Evolutionary conservation across 805 yeast species (phyloP).

Genomic region (Cyberlindnera lachancei): DNA sequence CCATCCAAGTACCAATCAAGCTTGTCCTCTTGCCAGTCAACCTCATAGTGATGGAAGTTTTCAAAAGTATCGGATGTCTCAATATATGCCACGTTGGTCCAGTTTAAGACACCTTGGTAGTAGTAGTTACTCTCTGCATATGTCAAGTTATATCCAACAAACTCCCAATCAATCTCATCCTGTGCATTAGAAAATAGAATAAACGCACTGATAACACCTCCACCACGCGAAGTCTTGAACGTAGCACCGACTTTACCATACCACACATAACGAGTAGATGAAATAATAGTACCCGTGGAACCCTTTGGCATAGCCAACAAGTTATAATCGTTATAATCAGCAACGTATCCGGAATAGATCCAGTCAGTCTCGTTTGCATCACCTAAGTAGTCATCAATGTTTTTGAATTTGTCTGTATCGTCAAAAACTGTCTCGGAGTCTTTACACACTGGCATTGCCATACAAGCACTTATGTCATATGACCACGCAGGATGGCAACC

Average conservation of each 20-base stretch:
- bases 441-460: slow-evolving; percentile 78
- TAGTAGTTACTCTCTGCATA: slow-evolving; percentile 74
- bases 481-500: slow-evolving; percentile 68
- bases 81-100: slow-evolving; percentile 45
- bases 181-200: slow-evolving; percentile 76
- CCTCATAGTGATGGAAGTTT: slow-evolving; percentile 64
- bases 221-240: slow-evolving; percentile 64
- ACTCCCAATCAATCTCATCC: slow-evolving; percentile 89
- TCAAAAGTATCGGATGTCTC: slow-evolving; percentile 47
- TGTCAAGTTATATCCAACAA: slow-evolving; percentile 66
- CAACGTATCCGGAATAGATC: slow-evolving; percentile 53
- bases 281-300: slow-evolving; percentile 65
- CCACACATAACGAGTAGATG: slow-evolving; percentile 78
- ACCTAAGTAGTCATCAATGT: slow-evolving; percentile 40
- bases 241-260: slow-evolving; percentile 73
- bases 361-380: slow-evolving; percentile 61
- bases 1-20: slow-evolving; percentile 74
- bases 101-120: slow-evolving; percentile 66
- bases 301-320: slow-evolving; percentile 74
- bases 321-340: slow-evolving; percentile 47
- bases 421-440: slow-evolving; percentile 36
- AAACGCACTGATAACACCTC: slow-evolving; percentile 82
- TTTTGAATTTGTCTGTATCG: slow-evolving; percentile 22
- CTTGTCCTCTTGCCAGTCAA: slow-evolving; percentile 77
- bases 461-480: slow-evolving; percentile 47